Base-by-base conservation (phyloP, 208 protist genomes). In the Lotmaria passim region DNA sequence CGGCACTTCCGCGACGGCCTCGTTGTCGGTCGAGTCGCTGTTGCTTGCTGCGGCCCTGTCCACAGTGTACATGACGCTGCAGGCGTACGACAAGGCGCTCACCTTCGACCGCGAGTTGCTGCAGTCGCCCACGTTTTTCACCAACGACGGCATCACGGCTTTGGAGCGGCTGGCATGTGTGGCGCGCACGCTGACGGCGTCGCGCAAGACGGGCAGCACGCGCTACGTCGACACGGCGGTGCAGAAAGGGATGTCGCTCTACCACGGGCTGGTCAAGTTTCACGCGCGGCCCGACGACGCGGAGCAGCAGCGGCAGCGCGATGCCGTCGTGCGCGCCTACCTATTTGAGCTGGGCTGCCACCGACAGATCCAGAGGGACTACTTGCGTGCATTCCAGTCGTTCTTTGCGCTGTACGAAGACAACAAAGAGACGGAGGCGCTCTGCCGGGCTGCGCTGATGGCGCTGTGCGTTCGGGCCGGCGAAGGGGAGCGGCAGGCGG, bases 171-270 rank as follows among this genome's bases (percentile, higher is more conserved):
- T 76, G 53, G 62, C 70, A 12, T 76, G 70, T 26, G 56, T 69
- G 24, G 62, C 62, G 1, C 70, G 70, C 19, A 46, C 65, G 11
- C 17, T 76, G 34, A 38, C 5, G 38, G 70, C 70, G 10, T 48
- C 62, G 33, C 70, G 70, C 0, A 1, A 46, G 17, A 69, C 55
- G 0, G 46, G 21, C 23, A 34, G 17, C 24, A 55, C 63, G 7
- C 61, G 62, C 44, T 61, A 50, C 48, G 56, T 51, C 7, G 70
- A 76, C 56, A 39, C 56, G 3, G 70, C 70, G 7, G 56, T 70
- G 33, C 70, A 76, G 34, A 76, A 69, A 14, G 70, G 70, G 12
- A 65, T 70, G 62, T 63, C 70, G 0, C 34, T 70, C 14, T 76
- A 66, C 33, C 53, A 76, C 56, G 10, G 24, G 5, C n/a, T 76